These are phyloP conservation scores for Marasmius fiardii DNA, from an alignment of 1,284 basidiomycete genomes.

Conservation along the genomic window DNA sequence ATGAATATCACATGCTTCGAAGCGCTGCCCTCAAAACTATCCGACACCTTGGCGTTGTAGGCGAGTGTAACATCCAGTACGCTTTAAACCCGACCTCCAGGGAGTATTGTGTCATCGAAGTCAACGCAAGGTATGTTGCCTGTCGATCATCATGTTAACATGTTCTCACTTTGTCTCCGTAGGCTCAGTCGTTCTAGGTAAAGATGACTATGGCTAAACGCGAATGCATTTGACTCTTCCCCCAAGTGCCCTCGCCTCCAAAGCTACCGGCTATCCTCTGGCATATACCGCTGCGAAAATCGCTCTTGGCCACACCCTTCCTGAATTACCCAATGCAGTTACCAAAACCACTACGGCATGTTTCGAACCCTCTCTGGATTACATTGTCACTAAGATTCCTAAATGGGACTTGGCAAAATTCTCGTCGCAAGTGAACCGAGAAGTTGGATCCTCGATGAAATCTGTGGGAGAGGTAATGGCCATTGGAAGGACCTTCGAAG, in stretches of 20 bases:
- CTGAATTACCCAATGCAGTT: constrained; percentile 97
- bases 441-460: constrained; percentile 98
- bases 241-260: constrained; percentile 88
- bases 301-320: constrained; percentile 96
- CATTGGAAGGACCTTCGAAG: constrained; percentile 98
- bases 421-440: constrained; percentile 88
- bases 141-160: constrained; percentile 10
- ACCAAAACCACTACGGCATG: constrained; percentile 99
- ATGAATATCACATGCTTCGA: constrained; percentile 99
- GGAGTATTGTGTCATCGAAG: constrained; percentile 98
- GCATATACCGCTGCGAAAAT: constrained; percentile 99
- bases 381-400: constrained; percentile 99
- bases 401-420: constrained; percentile 99
- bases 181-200: constrained; percentile 60
- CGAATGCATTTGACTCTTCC: constrained; percentile 5
- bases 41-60: constrained; percentile 96
- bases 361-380: constrained; percentile 99
- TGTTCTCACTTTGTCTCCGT: constrained; percentile 10
- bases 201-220: constrained; percentile 6
- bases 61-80: constrained; percentile 99
- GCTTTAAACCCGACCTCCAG: constrained; percentile 90
- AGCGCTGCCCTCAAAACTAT: constrained; percentile 97
- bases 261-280: constrained; percentile 98
- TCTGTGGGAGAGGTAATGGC: constrained; percentile 99
- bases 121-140: constrained; percentile 79